These are phyloP conservation scores for Colletotrichum graminicola DNA, from an alignment of 2,329 filamentous ascomycete genomes.

Conservation along the genomic window DNA sequence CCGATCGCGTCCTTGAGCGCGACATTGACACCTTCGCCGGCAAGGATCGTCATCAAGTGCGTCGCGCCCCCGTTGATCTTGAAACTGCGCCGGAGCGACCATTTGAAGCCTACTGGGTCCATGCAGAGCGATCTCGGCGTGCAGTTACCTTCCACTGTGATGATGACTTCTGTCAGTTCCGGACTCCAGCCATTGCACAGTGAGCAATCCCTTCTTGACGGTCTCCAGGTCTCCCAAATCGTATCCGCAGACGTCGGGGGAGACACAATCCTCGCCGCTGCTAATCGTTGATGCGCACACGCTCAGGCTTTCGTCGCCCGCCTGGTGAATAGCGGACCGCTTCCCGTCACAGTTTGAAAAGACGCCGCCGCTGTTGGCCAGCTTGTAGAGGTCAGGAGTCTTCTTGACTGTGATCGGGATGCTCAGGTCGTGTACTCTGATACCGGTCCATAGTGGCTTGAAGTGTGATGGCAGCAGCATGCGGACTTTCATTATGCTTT, in stretches of 20 bases:
- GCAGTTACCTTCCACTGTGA: constrained; percentile 54
- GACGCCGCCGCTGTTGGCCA: constrained; percentile 61
- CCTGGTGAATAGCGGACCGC: constrained; percentile 54
- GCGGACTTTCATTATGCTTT: constrained; percentile 55
- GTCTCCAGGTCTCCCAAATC: constrained; percentile 55
- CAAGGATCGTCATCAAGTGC: constrained; percentile 69
- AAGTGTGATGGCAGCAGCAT: constrained; percentile 53
- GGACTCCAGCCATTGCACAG: constrained; percentile 58
- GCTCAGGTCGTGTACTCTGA: constrained; percentile 53
- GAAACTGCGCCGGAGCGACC: constrained; percentile 60
- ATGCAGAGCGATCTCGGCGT: constrained; percentile 62
- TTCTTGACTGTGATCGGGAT: constrained; percentile 56
- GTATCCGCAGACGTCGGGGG: constrained; percentile 56
- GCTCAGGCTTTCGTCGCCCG: constrained; percentile 63
- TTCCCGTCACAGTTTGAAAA: constrained; percentile 59
- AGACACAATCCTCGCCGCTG: constrained; percentile 54
- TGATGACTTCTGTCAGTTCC: constrained; percentile 56
- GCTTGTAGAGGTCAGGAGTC: constrained; percentile 57
- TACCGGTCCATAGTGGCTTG: constrained; percentile 60
- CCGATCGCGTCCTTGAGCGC: constrained; percentile 66
- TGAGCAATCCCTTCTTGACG: constrained; percentile 54
- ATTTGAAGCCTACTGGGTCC: constrained; percentile 63
- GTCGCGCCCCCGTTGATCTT: constrained; percentile 72
- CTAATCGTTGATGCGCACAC: constrained; percentile 55
- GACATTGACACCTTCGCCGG: constrained; percentile 71